These are phyloP conservation scores for Inonotus hispidus DNA, from an alignment of 1,284 basidiomycete species.

Conservation along the genomic window DNA sequence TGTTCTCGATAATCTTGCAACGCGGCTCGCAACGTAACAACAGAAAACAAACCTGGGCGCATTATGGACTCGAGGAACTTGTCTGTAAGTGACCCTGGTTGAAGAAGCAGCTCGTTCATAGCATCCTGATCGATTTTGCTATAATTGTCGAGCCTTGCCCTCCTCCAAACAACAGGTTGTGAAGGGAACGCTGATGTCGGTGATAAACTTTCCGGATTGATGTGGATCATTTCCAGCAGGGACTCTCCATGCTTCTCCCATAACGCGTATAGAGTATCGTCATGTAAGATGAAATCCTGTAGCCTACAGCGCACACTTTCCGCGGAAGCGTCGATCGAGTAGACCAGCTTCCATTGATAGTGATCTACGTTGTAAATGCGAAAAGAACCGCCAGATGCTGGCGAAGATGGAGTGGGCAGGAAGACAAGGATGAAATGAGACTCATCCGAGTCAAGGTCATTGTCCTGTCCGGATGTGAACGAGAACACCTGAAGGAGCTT, in stretches of 20 bases:
- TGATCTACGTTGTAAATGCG: slow-evolving; percentile 48
- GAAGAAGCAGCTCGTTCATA: slow-evolving; percentile 76
- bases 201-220: slow-evolving; percentile 30
- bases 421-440: slow-evolving; percentile 47
- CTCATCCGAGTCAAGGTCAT: slow-evolving; percentile 31
- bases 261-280: slow-evolving; percentile 51
- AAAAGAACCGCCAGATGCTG: slow-evolving; percentile 66
- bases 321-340: slow-evolving; percentile 51
- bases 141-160: slow-evolving; percentile 54
- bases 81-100: slow-evolving; percentile 66
- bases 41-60: slow-evolving; percentile 83
- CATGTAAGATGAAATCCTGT: slow-evolving; percentile 64
- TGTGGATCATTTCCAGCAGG: slow-evolving; percentile 51
- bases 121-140: slow-evolving; percentile 79
- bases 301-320: slow-evolving; percentile 62
- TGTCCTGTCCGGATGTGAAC: slow-evolving; percentile 36
- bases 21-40: slow-evolving; percentile 71
- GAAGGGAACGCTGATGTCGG: slow-evolving; percentile 21
- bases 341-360: slow-evolving; percentile 53
- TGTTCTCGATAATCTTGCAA: slow-evolving; percentile 76
- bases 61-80: slow-evolving; percentile 81
- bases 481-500: slow-evolving; percentile 57
- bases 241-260: slow-evolving; percentile 78
- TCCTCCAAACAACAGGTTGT: slow-evolving; percentile 43
- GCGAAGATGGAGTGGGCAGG: slow-evolving; percentile 56